phyloP scores from a whole-genome alignment of 2,329 filamentous ascomycete genomes.

The Pseudocercospora vitis region DNA sequence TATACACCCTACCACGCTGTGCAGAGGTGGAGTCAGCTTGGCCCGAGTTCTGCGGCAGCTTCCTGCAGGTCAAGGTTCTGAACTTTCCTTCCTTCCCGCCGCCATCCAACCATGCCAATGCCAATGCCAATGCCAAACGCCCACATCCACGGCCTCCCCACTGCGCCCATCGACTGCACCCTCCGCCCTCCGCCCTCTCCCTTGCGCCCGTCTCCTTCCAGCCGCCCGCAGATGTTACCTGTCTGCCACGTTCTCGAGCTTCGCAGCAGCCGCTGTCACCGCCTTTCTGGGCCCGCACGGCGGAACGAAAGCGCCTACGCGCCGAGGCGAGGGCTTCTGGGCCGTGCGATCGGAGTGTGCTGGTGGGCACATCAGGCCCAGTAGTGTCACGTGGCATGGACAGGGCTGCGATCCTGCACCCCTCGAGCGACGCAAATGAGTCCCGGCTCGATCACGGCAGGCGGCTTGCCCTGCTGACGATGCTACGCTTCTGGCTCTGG shows the following conservation, averaged over 20 bases:
- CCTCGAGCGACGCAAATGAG: conserved; percentile 17
- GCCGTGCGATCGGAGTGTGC: background rate
- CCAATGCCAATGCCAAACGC: conserved; percentile 10
- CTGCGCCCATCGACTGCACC: background rate
- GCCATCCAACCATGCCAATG: background rate
- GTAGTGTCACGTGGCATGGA: conserved; percentile 32
- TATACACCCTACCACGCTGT: background rate
- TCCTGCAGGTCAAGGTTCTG: background rate
- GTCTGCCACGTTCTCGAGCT: conserved; percentile 31
- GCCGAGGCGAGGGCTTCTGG: conserved; percentile 10
- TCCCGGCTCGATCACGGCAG: conserved; percentile 9
- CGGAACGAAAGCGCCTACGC: conserved; percentile 14
- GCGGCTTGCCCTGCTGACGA: conserved; percentile 5
- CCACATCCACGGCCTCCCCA: background rate
- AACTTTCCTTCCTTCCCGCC: conserved; percentile 6
- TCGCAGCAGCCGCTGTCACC: conserved; percentile 29
- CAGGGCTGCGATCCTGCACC: too few species aligned
- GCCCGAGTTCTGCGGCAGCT: background rate
- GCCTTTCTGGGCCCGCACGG: conserved; percentile 24
- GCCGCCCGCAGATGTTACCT: conserved; percentile 17
- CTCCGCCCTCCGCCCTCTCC: background rate
- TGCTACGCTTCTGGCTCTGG: conserved; percentile 12
- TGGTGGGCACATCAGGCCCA: background rate
- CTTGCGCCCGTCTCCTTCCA: conserved; percentile 3
- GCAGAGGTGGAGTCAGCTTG: conserved; percentile 1